Conservation (phyloP, 768 basidiomycete species). For the Calocybe gangraenosa region DNA sequence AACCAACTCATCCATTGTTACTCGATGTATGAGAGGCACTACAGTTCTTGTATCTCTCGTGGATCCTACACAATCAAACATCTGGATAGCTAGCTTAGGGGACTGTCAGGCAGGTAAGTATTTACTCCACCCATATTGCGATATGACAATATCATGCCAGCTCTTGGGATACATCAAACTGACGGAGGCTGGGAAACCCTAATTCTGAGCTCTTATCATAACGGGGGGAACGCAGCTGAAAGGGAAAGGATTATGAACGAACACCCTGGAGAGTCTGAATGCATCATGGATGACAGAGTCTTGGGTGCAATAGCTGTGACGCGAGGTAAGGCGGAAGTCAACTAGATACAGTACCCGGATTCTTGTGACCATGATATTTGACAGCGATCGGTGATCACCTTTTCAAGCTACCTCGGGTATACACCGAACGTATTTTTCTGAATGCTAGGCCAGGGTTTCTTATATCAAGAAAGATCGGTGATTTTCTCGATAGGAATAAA, state of each 20-base stretch:
- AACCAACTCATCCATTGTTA: conserved; percentile 29
- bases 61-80: conserved; percentile 35
- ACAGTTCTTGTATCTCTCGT: conserved; percentile 46
- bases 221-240: conserved; percentile 41
- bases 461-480: conserved; percentile 30
- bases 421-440: conserved; percentile 43
- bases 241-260: conserved; percentile 34
- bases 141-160: conserved; percentile 19
- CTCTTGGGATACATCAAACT: conserved; percentile 33
- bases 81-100: conserved; percentile 57
- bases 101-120: conserved; percentile 50
- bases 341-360: background rate
- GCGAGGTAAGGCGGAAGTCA: conserved; percentile 32
- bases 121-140: background rate
- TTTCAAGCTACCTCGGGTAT: conserved; percentile 48
- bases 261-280: conserved; percentile 45
- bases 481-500: conserved; percentile 38
- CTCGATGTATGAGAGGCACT: conserved; percentile 47
- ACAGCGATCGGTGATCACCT: conserved; percentile 51
- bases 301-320: conserved; percentile 56
- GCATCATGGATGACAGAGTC: conserved; percentile 40
- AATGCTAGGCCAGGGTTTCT: conserved; percentile 34
- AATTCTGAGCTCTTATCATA: conserved; percentile 46
- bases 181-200: conserved; percentile 33
- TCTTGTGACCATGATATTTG: background rate